Evolutionary conservation across 371 early-diverging fungal genomes (phyloP), one percentile per base, ranked within the genome.

Genomic region (Mucor saturninus): DNA sequence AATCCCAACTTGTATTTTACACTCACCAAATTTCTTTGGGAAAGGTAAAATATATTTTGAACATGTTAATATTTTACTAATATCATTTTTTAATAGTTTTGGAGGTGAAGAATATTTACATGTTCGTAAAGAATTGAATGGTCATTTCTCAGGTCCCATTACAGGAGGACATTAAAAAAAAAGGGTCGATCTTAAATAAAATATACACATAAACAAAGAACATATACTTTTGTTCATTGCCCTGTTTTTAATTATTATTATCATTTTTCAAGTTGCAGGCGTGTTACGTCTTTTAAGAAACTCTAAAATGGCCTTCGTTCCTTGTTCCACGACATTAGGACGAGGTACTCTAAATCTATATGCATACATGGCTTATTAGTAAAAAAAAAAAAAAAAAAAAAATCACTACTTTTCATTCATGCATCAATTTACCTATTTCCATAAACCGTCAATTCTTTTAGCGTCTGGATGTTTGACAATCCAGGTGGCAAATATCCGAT

Each of bases 271-370:
- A n/a, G 32, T 53, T 39, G 40, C 54, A 39, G 51, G 46, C 21
- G 46, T 46, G 51, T 63, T 42, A 29, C 67, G 62, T 37, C 80
- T 72, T 13, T 81, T 72, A 2, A 86, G 69, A 48, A 84, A 86
- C 31, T 86, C 86, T 71, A 88, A 71, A 43, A 88, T 69, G 0
- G 86, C 84, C 45, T 65, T 60, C 5, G 88, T 88, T 1, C 90
- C 90, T 67, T 85, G 83, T 11, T 85, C 85, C 26, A 91, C 73
- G 38, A 89, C 75, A 5, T 82, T 73, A 10, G 83, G 78, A 38
- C 90, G 66, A 10, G 92, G 90, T 1, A 89, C 83, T 55, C 88
- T 79, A 70, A 89, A 91, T 26, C 76, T 69, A 52, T 35, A 59
- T 8, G 56, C 56, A 30, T 26, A 28, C 21, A 39, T 14, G n/a